A percentile compares a stretch with the other conserved stretches of the same genome.
Conservation (phyloP, 192 early-diverging fungal species). For the Dimargaris cristalligena region DNA sequence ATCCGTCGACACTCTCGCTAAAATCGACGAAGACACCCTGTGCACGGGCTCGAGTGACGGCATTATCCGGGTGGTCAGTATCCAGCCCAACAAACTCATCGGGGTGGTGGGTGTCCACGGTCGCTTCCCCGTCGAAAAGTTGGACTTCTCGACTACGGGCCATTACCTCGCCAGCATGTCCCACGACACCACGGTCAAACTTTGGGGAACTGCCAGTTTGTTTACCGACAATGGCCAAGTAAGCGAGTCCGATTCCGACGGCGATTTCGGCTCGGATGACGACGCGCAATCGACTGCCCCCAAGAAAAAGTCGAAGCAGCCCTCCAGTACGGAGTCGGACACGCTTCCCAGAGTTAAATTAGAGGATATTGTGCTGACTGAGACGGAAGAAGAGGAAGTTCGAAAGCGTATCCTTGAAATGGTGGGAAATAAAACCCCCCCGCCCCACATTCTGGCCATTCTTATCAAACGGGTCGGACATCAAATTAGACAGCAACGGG, state of each 20-base stretch:
- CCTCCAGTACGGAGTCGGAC: neutral
- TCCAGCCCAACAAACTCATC: constrained; percentile 86
- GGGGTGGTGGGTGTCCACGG: constrained; percentile 80
- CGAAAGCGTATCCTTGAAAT: neutral
- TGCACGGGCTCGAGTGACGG: constrained; percentile 89
- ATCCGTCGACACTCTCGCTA: constrained; percentile 72
- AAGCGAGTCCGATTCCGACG: constrained; percentile 25
- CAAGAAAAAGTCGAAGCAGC: constrained; percentile 15
- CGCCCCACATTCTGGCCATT: neutral
- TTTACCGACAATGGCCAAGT: constrained; percentile 53
- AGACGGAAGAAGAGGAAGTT: neutral
- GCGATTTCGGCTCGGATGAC: constrained; percentile 29
- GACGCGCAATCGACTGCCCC: constrained; percentile 27
- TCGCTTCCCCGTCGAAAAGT: constrained; percentile 74
- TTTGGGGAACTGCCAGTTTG: too few relatives aligned
- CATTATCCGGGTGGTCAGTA: constrained; percentile 60
- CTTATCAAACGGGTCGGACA: constrained; percentile 1
- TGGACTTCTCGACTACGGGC: constrained; percentile 52
- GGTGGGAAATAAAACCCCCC: neutral
- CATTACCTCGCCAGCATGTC: constrained; percentile 63
- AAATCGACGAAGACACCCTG: constrained; percentile 67
- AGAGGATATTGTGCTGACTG: neutral
- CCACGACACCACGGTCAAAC: constrained; percentile 71
- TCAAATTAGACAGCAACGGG: neutral
- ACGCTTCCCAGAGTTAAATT: neutral